Evolutionary conservation across 1,284 basidiomycete genomes (phyloP).

Genomic region (Cutaneotrichosporon daszewskae): DNA sequence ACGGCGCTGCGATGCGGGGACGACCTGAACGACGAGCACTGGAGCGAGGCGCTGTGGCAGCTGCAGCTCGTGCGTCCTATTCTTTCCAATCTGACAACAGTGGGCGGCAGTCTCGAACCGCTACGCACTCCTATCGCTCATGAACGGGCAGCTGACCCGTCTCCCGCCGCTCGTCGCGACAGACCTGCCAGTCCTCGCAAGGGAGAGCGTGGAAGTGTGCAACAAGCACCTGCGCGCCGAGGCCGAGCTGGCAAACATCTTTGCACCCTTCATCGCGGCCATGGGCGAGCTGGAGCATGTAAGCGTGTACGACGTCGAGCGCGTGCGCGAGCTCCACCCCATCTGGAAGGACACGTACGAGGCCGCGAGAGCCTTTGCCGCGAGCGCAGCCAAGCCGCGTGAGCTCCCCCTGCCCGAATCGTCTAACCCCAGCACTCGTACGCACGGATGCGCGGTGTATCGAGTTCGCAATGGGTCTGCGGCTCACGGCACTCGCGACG

Average conservation of each 20-base stretch:
- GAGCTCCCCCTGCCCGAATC: background rate
- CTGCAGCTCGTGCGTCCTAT: slow-evolving; percentile 10
- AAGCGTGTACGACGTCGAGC: background rate
- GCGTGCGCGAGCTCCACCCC: background rate
- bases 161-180: slow-evolving; percentile 5
- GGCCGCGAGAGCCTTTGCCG: background rate
- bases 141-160: slow-evolving; percentile 3
- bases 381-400: background rate
- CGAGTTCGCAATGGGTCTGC: slow-evolving; percentile 8
- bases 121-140: slow-evolving; percentile 6
- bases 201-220: slow-evolving; percentile 10
- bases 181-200: slow-evolving; percentile 5
- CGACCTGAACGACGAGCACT: slow-evolving; percentile 9
- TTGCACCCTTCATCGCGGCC: slow-evolving; percentile 2
- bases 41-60: slow-evolving; percentile 8
- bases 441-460: slow-evolving; percentile 9
- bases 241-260: slow-evolving; percentile 5
- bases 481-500: slow-evolving; percentile 7
- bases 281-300: slow-evolving; percentile 7
- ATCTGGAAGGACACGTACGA: slow-evolving; percentile 1
- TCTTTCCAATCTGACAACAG: background rate
- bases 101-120: slow-evolving; percentile 18
- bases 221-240: slow-evolving; percentile 12
- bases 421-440: slow-evolving; percentile 4
- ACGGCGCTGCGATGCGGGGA: slow-evolving; percentile 2